These are phyloP conservation scores for Paxillus ammoniavirescens DNA, from an alignment of 768 basidiomycete species.

Conservation along the genomic window DNA sequence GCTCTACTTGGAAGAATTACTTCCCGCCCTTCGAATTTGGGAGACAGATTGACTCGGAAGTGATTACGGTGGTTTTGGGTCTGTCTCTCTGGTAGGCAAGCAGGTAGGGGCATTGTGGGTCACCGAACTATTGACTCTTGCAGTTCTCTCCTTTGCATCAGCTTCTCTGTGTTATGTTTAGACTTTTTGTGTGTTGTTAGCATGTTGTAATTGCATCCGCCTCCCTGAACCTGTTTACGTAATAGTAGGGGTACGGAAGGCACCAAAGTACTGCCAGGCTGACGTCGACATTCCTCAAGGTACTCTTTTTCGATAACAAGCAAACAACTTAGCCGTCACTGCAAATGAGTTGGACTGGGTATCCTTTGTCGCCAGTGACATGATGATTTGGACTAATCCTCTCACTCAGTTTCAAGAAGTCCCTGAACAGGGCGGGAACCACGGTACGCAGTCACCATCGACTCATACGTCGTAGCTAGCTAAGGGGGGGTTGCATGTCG, in stretches of 20 bases:
- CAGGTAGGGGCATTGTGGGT: background rate
- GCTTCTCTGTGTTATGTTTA: background rate
- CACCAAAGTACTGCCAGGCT: too few relatives aligned
- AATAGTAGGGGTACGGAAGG: constrained; percentile 8
- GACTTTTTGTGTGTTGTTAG: background rate
- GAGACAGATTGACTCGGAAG: constrained; percentile 11
- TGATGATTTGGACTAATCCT: background rate
- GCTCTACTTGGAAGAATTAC: constrained; percentile 17
- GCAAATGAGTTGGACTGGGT: constrained; percentile 60
- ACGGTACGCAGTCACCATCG: constrained; percentile 51
- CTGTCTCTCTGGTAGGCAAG: too few relatives aligned
- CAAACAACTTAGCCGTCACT: background rate
- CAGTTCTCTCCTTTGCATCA: background rate
- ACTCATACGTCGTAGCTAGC: background rate
- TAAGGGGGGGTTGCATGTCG: constrained; percentile 8
- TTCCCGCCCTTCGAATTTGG: constrained; percentile 15
- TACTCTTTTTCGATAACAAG: background rate
- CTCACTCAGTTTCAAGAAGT: constrained; percentile 80
- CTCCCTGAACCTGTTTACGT: constrained; percentile 4
- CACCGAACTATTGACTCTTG: background rate
- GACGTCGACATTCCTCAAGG: too few relatives aligned
- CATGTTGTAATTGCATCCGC: background rate
- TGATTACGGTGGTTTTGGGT: constrained; percentile 1
- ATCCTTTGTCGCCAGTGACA: constrained; percentile 7
- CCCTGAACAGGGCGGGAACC: constrained; percentile 87